phyloP scores from a whole-genome alignment of 2,329 filamentous ascomycete genomes.

The Aureobasidium zeae region DNA sequence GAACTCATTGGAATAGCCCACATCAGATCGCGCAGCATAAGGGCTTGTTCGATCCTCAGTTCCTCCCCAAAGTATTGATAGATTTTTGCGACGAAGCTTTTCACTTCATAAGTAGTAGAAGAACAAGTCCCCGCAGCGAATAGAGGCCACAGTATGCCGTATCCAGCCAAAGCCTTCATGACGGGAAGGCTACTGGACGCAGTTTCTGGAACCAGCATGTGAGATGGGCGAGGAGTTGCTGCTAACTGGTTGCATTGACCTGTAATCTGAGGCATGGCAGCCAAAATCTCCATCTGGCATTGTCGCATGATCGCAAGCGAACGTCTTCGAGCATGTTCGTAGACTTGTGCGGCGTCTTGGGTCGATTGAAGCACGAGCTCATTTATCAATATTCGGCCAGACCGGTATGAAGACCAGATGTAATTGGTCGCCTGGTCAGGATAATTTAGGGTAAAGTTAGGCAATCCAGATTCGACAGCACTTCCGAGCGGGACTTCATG shows the following conservation, averaged over 20 bases:
- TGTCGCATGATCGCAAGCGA: not conserved
- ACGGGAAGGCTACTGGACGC: not conserved
- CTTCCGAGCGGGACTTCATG: not conserved
- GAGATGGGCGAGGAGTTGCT: not conserved
- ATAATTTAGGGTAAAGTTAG: not conserved
- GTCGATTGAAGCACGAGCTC: conserved; percentile 1
- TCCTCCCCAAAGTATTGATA: conserved; percentile 7
- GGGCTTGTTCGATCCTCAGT: conserved; percentile 6
- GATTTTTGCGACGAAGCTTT: not conserved
- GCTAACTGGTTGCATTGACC: not conserved
- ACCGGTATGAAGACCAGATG: not conserved
- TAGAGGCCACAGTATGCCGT: conserved; percentile 6
- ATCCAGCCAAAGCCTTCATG: conserved; percentile 3
- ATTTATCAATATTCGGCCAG: not conserved
- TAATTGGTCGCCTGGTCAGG: conserved; percentile 3
- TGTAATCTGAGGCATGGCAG: not conserved
- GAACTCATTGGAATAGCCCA: too few relatives aligned
- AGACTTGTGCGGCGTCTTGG: not conserved
- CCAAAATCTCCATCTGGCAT: conserved; percentile 6
- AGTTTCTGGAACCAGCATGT: not conserved
- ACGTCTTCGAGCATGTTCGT: not conserved
- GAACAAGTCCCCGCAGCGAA: not conserved
- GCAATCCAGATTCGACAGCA: not conserved
- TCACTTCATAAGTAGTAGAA: not conserved
- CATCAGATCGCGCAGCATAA: conserved; percentile 1